Evolutionary conservation across 1,139 yeast genomes (phyloP), one percentile per base, ranked within the genome.

Genomic region (Maudiozyma humilis): DNA sequence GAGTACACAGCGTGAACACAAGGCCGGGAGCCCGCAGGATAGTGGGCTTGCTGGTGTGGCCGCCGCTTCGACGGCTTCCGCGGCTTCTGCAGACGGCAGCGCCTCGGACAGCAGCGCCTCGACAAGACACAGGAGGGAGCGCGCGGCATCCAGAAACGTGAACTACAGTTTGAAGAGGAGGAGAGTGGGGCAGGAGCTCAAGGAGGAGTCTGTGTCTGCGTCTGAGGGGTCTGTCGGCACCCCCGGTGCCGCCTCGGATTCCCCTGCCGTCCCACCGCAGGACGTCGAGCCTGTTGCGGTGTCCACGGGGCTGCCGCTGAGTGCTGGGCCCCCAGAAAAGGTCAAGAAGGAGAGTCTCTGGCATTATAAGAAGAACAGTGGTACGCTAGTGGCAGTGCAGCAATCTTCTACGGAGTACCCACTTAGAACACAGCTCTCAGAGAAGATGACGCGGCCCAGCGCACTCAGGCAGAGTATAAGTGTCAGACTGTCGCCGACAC

Each of bases 81-180:
- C n/a, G n/a, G n/a, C n/a, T n/a, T n/a, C n/a, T n/a, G n/a, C n/a
- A n/a, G n/a, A n/a, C n/a, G n/a, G n/a, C n/a, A n/a, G n/a, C n/a
- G n/a, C n/a, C n/a, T 6, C 27, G 27, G 27, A 23, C 6, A 23
- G 10, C 27, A 23, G 27, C 27, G 27, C n/a, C n/a, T n/a, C n/a
- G n/a, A n/a, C n/a, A n/a, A n/a, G n/a, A n/a, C n/a, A n/a, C n/a
- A n/a, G n/a, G n/a, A n/a, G n/a, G n/a, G n/a, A n/a, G n/a, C n/a
- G n/a, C n/a, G 47, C 59, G 5, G 46, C 59, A n/a, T 55, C 64
- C 2, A 48, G 46, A 27, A 59, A 57, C 40, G 62, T 61, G 16
- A 59, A 61, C 45, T 61, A 61, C 35, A 54, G 58, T 44, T 47
- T 61, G 41, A 59, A 59, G 46, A 57, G 55, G 44, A 51, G 62